Conservation (phyloP, 2,329 filamentous ascomycete species). For the Verticillium dahliae region DNA sequence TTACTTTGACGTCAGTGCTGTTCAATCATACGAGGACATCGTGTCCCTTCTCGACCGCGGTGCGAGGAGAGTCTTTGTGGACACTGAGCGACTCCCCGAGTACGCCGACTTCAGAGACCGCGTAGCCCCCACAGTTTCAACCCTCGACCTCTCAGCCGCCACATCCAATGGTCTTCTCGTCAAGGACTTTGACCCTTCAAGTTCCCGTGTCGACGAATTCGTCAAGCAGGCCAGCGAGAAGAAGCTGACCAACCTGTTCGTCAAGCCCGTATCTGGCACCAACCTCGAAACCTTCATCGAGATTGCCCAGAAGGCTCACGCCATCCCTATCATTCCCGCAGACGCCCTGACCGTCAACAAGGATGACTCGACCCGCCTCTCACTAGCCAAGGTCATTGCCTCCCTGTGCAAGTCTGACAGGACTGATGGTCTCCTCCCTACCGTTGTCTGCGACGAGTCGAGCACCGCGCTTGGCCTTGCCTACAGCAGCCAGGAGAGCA, state of each 20-base stretch:
- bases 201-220: slow-evolving; percentile 25
- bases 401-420: slow-evolving; percentile 75
- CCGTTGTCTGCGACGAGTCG: slow-evolving; percentile 83
- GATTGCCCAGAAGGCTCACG: slow-evolving; percentile 41
- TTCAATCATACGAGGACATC: slow-evolving; percentile 66
- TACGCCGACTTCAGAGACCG: slow-evolving; percentile 50
- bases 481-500: slow-evolving; percentile 88
- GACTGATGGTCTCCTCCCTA: slow-evolving; percentile 77
- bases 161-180: slow-evolving; percentile 45
- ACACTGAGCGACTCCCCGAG: slow-evolving; percentile 57
- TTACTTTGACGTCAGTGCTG: slow-evolving; percentile 69
- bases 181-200: slow-evolving; percentile 41
- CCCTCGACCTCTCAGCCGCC: slow-evolving; percentile 36
- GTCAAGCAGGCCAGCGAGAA: slow-evolving; percentile 24
- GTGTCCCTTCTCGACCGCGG: slow-evolving; percentile 78
- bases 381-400: slow-evolving; percentile 65
- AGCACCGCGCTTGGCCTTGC: slow-evolving; percentile 82
- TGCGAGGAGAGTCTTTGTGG: slow-evolving; percentile 78
- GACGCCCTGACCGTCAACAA: slow-evolving; percentile 62
- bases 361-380: slow-evolving; percentile 53
- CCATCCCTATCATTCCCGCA: slow-evolving; percentile 70
- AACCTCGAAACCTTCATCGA: slow-evolving; percentile 40
- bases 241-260: slow-evolving; percentile 40
- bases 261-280: slow-evolving; percentile 41
- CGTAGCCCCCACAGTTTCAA: slow-evolving; percentile 44